Conservation (phyloP, 352 stramenopile genomes). For the Globisporangium camurandrum region DNA sequence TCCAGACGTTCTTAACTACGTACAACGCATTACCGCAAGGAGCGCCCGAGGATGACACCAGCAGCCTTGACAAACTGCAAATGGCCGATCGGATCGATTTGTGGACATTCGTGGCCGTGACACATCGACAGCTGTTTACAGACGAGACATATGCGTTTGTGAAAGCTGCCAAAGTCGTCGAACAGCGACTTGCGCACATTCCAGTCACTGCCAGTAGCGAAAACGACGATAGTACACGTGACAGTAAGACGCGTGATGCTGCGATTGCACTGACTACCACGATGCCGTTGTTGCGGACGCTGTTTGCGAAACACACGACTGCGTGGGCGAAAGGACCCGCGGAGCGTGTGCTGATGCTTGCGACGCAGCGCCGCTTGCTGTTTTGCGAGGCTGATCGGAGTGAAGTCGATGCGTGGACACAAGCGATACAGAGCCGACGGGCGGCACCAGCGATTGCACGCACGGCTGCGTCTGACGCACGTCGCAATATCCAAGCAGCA, state of each 20-base stretch:
- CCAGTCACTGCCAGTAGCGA: constrained; percentile 8
- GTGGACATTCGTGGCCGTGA: constrained; percentile 55
- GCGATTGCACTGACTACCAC: too few relatives aligned
- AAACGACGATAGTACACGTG: too few relatives aligned
- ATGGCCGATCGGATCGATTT: constrained; percentile 16
- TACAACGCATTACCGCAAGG: constrained; percentile 17
- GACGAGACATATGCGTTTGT: constrained; percentile 80
- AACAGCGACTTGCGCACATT: constrained; percentile 38
- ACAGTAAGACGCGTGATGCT: too few relatives aligned
- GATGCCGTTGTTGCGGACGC: constrained; percentile 56
- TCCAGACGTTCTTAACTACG: constrained; percentile 34
- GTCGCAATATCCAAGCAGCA: constrained; percentile 52
- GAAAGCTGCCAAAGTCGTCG: constrained; percentile 54
- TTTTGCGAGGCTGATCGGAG: constrained; percentile 39
- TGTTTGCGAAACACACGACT: constrained; percentile 39
- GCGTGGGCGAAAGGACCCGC: constrained; percentile 57
- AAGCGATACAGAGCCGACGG: constrained; percentile 41
- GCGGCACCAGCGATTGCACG: constrained; percentile 22
- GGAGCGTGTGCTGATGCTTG: constrained; percentile 43
- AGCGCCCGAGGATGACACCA: constrained; percentile 1
- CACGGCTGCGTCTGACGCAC: constrained; percentile 40
- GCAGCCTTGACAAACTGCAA: background rate
- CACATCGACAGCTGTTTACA: constrained; percentile 62
- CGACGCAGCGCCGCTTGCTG: constrained; percentile 40
- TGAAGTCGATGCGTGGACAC: constrained; percentile 66